Evolutionary conservation across 306 rosid species (phyloP).

Genomic region (Malus sieversii): DNA sequence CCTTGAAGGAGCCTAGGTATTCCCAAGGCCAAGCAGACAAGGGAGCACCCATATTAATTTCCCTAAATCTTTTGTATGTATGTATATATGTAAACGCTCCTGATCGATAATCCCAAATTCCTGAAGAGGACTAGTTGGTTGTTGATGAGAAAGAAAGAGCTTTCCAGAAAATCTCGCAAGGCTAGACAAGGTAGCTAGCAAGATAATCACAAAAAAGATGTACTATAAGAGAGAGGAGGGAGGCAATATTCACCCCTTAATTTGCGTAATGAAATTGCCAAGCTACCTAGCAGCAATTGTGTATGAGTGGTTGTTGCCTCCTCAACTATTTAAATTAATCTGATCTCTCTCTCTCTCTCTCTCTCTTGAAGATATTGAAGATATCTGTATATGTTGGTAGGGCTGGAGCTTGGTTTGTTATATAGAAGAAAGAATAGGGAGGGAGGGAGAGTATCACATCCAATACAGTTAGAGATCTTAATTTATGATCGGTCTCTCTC

Average conservation of each 20-base stretch:
- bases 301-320: background rate
- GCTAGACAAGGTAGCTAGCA: background rate
- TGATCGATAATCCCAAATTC: background rate
- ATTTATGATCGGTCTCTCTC: too few relatives aligned
- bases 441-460: background rate
- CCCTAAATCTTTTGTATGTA: background rate
- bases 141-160: too few relatives aligned
- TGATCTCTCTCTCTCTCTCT: background rate
- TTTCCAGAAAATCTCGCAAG: too few relatives aligned
- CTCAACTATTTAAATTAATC: background rate
- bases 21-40: constrained; percentile 91
- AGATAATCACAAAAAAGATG: background rate
- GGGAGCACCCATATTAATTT: constrained; percentile 48
- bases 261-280: constrained; percentile 3
- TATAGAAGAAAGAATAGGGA: background rate
- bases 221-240: background rate
- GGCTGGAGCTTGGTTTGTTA: background rate
- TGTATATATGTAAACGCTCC: background rate
- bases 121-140: background rate
- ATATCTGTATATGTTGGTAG: too few relatives aligned
- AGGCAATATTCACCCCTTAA: background rate
- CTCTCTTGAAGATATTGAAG: background rate
- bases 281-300: background rate
- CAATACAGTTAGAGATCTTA: background rate
- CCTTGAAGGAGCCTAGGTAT: constrained; percentile 69